Percentiles rank a stretch among this genome's conserved stretches.
Conservation (phyloP, 2,329 filamentous ascomycete species). For the Ophiostoma sp. region DNA sequence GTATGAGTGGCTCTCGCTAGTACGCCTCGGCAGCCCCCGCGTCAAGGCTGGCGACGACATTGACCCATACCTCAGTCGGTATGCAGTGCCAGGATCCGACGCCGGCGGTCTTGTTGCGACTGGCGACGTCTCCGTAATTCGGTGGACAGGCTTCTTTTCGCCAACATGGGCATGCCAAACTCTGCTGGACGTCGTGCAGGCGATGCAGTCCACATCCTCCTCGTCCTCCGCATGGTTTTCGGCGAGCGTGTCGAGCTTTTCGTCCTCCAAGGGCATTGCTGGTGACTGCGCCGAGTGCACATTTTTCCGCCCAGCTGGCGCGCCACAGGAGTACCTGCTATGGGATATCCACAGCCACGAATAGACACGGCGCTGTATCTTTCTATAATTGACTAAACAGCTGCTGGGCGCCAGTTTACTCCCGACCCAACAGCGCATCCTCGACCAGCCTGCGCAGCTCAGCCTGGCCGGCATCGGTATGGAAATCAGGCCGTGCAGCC, state of each 20-base stretch:
- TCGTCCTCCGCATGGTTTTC: conserved; percentile 47
- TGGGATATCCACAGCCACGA: conserved; percentile 52
- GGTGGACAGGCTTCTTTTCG: conserved; percentile 55
- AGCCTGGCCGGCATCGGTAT: conserved; percentile 71
- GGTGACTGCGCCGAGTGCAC: conserved; percentile 47
- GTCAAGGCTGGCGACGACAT: conserved; percentile 52
- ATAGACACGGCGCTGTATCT: conserved; percentile 25
- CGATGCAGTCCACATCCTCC: conserved; percentile 38
- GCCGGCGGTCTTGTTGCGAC: neutral
- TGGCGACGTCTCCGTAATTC: conserved; percentile 43
- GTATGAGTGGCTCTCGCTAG: conserved; percentile 71
- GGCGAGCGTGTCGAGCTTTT: conserved; percentile 48
- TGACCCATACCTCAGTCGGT: conserved; percentile 65
- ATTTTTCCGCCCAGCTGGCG: conserved; percentile 47
- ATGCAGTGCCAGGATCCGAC: conserved; percentile 46
- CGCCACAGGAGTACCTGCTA: conserved; percentile 50
- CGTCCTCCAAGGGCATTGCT: conserved; percentile 40
- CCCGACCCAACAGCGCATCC: conserved; percentile 57
- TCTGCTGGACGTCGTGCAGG: conserved; percentile 43
- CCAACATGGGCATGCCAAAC: conserved; percentile 47
- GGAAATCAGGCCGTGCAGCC: conserved; percentile 75
- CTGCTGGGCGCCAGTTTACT: conserved; percentile 26
- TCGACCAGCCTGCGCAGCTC: conserved; percentile 72
- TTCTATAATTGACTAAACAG: conserved; percentile 30
- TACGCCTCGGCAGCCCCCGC: conserved; percentile 60